These are phyloP conservation scores for Erodium maritimum DNA, from an alignment of 345 rosid species.

Conservation along the genomic window DNA sequence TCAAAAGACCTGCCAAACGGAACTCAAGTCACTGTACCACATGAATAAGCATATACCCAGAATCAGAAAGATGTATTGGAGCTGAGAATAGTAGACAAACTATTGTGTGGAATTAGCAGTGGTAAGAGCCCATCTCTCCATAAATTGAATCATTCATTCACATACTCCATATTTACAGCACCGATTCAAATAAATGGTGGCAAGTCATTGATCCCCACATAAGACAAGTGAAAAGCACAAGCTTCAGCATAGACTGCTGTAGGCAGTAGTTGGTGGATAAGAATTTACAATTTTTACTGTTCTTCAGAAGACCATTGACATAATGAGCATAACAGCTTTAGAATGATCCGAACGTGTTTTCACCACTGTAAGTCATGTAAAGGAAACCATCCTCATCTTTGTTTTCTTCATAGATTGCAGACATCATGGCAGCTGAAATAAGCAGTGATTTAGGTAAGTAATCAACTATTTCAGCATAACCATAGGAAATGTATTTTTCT, in stretches of 20 bases:
- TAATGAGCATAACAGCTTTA: not conserved
- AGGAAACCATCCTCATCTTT: conserved; percentile 64
- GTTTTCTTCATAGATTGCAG: conserved; percentile 53
- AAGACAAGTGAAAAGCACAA: conserved; percentile 1
- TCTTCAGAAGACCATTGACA: not conserved
- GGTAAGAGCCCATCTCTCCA: too few relatives aligned
- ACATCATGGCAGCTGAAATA: conserved; percentile 53
- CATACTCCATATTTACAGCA: conserved; percentile 2
- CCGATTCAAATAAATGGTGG: not conserved
- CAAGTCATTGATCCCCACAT: not conserved
- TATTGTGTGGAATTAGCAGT: too few relatives aligned
- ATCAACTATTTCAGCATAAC: not conserved
- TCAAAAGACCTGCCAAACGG: too few relatives aligned
- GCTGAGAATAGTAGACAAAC: too few relatives aligned
- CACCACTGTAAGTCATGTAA: conserved; percentile 60
- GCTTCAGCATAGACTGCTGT: not conserved
- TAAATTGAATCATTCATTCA: too few relatives aligned
- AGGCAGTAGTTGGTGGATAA: not conserved
- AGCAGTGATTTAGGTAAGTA: not conserved
- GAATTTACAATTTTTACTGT: conserved; percentile 10
- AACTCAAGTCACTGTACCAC: too few relatives aligned
- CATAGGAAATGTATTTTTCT: not conserved
- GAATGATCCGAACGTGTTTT: conserved; percentile 46
- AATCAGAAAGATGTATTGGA: too few relatives aligned
- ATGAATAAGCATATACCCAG: too few relatives aligned